A percentile compares a stretch with the other conserved stretches of the same genome.
Evolutionary conservation across 2,329 filamentous ascomycete species (phyloP).

Genomic region (Xylaria sp.): DNA sequence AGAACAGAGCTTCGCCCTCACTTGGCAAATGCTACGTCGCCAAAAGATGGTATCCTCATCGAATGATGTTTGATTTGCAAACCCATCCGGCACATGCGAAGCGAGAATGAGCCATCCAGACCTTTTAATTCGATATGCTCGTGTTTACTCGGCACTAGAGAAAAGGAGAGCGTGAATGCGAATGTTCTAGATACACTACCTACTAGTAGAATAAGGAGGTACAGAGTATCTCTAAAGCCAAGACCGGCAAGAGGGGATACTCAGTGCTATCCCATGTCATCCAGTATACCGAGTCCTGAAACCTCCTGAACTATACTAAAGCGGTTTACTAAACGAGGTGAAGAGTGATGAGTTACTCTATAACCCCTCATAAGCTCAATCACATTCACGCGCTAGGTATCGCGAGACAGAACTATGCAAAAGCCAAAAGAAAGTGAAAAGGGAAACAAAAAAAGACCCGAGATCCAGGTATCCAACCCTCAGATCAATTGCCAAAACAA

Average conservation of each 20-base stretch:
- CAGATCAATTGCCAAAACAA: conserved; percentile 19
- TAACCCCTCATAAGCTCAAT: background rate
- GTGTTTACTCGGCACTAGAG: conserved; percentile 10
- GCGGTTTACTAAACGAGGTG: background rate
- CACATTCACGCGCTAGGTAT: background rate
- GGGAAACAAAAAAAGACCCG: background rate
- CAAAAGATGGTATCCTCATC: conserved; percentile 7
- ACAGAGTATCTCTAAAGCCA: background rate
- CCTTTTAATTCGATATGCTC: conserved; percentile 22
- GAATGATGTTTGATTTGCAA: background rate
- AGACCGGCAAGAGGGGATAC: background rate
- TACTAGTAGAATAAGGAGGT: background rate
- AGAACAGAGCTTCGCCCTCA: background rate
- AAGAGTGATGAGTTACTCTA: background rate
- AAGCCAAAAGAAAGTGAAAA: background rate
- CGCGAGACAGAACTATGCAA: background rate
- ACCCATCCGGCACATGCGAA: conserved; percentile 11
- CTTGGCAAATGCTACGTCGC: conserved; percentile 21
- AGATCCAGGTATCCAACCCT: background rate
- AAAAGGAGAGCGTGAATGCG: conserved; percentile 11
- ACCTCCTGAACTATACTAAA: conserved; percentile 27
- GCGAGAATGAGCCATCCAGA: conserved; percentile 9
- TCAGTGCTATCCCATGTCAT: background rate
- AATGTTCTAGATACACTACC: background rate
- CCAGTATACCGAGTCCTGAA: conserved; percentile 23